phyloP scores from a whole-genome alignment of 345 rosid species.

The Melaleuca alternifolia region DNA sequence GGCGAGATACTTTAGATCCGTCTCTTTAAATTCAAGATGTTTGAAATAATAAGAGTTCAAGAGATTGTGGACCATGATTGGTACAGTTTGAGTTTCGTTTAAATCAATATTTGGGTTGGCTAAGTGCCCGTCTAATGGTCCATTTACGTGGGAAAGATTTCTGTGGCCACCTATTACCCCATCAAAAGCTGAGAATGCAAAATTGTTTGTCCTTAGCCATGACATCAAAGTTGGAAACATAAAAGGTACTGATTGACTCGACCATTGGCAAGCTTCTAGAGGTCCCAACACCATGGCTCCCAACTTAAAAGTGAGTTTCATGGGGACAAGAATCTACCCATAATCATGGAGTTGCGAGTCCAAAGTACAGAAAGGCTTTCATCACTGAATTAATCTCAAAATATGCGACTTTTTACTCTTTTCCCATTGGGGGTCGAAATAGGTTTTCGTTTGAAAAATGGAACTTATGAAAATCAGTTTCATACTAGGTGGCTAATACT shows the following conservation, averaged over 20 bases:
- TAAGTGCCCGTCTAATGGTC: background rate
- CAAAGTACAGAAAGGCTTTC: background rate
- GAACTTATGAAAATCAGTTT: background rate
- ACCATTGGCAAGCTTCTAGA: background rate
- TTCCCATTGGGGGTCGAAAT: background rate
- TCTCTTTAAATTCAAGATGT: background rate
- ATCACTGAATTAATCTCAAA: background rate
- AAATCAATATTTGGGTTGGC: background rate
- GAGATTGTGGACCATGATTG: background rate
- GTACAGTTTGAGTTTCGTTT: background rate
- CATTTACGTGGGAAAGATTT: background rate
- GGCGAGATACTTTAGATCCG: background rate
- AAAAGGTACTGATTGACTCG: background rate
- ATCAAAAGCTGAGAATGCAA: background rate
- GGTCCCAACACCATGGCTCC: background rate
- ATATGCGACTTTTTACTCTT: background rate
- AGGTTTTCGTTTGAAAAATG: background rate
- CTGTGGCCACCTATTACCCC: background rate
- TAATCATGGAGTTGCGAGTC: background rate
- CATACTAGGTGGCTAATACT: background rate
- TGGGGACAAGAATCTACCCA: background rate
- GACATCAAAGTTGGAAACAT: background rate
- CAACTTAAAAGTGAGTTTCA: background rate
- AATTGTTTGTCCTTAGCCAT: background rate
- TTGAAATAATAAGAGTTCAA: background rate